Percentiles rank a stretch among this genome's conserved stretches.
phyloP scores from a whole-genome alignment of 176 grass and related monocot genomes.

The Dactylis glomerata region DNA sequence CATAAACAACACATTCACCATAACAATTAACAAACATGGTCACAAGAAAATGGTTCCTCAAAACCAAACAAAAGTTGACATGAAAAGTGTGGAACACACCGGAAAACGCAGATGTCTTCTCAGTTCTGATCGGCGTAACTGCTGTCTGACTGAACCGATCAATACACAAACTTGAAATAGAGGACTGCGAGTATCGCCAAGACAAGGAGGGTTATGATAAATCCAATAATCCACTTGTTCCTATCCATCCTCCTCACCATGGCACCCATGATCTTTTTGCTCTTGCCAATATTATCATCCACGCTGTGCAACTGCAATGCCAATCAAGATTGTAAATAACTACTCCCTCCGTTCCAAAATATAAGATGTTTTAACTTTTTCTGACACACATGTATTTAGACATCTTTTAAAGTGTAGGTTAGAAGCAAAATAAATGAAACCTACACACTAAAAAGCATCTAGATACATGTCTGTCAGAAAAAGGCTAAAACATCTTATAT shows the following conservation, averaged over 20 bases:
- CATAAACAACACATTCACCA: background rate
- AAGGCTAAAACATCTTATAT: too few relatives aligned
- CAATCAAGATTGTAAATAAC: background rate
- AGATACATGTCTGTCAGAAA: too few relatives aligned
- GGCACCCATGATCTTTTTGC: slow-evolving; percentile 59
- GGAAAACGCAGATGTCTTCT: background rate
- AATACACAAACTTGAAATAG: slow-evolving; percentile 84
- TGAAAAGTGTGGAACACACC: background rate
- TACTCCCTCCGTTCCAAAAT: background rate
- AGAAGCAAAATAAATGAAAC: too few relatives aligned
- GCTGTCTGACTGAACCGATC: background rate
- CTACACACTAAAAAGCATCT: too few relatives aligned
- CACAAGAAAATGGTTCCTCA: background rate
- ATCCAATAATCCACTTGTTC: slow-evolving; percentile 78
- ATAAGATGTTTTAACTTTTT: too few relatives aligned
- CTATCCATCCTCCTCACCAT: slow-evolving; percentile 86
- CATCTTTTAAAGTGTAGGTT: too few relatives aligned
- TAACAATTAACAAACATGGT: background rate
- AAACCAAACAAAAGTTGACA: background rate
- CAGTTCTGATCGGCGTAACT: background rate
- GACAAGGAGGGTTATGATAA: slow-evolving; percentile 51
- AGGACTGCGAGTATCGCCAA: slow-evolving; percentile 62
- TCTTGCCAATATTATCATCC: slow-evolving; percentile 66
- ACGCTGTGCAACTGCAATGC: slow-evolving; percentile 48
- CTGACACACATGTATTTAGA: too few relatives aligned